Percentiles rank a stretch among this genome's conserved stretches.
Conservation (phyloP, 768 basidiomycete genomes). For the Lentinula detonsa region DNA sequence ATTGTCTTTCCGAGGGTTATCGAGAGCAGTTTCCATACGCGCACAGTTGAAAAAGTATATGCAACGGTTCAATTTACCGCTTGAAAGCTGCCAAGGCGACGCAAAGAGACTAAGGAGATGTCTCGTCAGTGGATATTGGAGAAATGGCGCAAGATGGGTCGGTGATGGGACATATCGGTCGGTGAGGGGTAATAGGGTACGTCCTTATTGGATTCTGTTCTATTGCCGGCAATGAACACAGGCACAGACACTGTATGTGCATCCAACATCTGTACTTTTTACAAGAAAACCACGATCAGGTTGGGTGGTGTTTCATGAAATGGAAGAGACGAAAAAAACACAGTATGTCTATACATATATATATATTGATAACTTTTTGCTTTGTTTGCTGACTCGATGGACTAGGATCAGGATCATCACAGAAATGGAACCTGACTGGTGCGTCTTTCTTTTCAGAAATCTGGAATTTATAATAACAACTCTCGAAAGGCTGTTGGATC, state of each 20-base stretch:
- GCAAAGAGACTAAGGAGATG: constrained; percentile 78
- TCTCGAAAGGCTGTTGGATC: constrained; percentile 21
- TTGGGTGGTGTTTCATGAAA: constrained; percentile 94
- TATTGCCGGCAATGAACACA: constrained; percentile 6
- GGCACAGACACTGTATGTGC: constrained; percentile 73
- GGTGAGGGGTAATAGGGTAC: constrained; percentile 77
- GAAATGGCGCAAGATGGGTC: constrained; percentile 86
- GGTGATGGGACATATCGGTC: constrained; percentile 92
- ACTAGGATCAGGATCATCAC: constrained; percentile 85
- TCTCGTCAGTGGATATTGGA: constrained; percentile 89
- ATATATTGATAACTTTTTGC: not conserved
- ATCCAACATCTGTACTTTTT: constrained; percentile 92
- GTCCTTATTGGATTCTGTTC: constrained; percentile 15
- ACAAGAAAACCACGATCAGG: constrained; percentile 86
- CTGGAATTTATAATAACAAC: not conserved
- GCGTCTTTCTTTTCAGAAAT: constrained; percentile 2
- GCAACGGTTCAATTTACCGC: constrained; percentile 77
- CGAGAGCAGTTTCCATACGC: constrained; percentile 89
- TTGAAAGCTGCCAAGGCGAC: constrained; percentile 88
- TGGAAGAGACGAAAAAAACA: constrained; percentile 93
- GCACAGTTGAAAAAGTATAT: constrained; percentile 95
- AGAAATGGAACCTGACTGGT: constrained; percentile 95
- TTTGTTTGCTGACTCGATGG: constrained; percentile 11
- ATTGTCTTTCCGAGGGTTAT: constrained; percentile 90
- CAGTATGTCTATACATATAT: constrained; percentile 48